Evolutionary conservation across 106 monocot species (phyloP), one percentile per base, ranked within the genome.

Genomic region (Apostasia ramifera): DNA sequence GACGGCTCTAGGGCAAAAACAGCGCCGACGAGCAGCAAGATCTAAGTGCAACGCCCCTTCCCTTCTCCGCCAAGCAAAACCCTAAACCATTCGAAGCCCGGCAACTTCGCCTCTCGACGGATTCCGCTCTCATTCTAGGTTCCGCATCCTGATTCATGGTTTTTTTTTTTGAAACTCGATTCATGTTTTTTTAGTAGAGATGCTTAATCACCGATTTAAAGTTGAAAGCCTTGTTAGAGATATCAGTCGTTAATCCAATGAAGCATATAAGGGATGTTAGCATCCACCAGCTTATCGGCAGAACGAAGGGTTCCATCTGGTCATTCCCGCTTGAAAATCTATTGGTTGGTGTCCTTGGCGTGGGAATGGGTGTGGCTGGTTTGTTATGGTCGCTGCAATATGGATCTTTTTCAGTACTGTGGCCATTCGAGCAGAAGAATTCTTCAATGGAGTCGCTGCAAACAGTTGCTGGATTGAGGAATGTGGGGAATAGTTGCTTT

Each of bases 401-500:
- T 44, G 56, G 77, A 55, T 60, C 59, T 7, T 49, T 73, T 62
- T 57, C 6, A 40, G 13, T 64, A 53, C 73, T 80, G 55, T 68
- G 66, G 68, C 26, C 46, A 55, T 61, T 69, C 64, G 61, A 71
- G 12, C 47, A 6, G 51, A 76, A 66, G 44, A 74, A 63, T 15
- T 44, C 58, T 54, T 83, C 65, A 46, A 26, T 71, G 40, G 61
- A 72, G 14, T 64, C 46, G 13, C 5, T 68, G 46, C 73, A 40
- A 56, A 79, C 78, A 40, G 82, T 87, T 14, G 80, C 87, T 40
- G 90, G 94, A 8, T 82, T 94, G 26, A 77, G 73, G 49, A 94
- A 94, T 81, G 76, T 94, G 53, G 90, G 94, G 51, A 94, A 90
- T 61, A 94, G 90, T 76, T 94, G 94, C 77, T 94, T 94, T 65